Conservation (phyloP, 2,329 filamentous ascomycete genomes). For the Colletotrichum kahawae region DNA sequence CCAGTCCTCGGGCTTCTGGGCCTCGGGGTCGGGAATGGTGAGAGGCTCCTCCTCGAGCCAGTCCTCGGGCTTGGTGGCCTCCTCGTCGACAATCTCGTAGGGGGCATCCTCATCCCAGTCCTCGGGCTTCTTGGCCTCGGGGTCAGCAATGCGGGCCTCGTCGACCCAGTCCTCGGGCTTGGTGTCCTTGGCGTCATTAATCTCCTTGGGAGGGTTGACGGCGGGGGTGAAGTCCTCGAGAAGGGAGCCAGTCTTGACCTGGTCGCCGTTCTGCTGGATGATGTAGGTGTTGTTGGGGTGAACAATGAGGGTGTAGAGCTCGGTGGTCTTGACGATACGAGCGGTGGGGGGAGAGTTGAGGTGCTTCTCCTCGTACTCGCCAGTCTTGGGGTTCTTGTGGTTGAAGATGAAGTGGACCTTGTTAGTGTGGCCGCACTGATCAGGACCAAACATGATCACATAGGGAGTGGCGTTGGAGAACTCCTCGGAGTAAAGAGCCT, state of each 20-base stretch:
- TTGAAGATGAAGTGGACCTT: constrained; percentile 99
- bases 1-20: constrained; percentile 98
- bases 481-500: constrained; percentile 94
- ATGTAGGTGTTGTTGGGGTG: constrained; percentile 95
- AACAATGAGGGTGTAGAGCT: constrained; percentile 96
- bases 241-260: constrained; percentile 86
- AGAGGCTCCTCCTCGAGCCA: constrained; percentile 92
- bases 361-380: constrained; percentile 99
- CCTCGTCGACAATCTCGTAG: constrained; percentile 93
- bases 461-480: constrained; percentile 98
- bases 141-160: constrained; percentile 87
- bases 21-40: constrained; percentile 88
- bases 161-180: constrained; percentile 98
- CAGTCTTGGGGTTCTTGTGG: constrained; percentile 99
- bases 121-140: constrained; percentile 93
- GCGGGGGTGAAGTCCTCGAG: constrained; percentile 91
- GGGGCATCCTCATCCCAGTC: constrained; percentile 99
- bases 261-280: constrained; percentile 90
- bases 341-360: constrained; percentile 82
- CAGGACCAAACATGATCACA: constrained; percentile 99
- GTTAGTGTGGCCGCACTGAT: constrained; percentile 99
- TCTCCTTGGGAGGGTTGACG: constrained; percentile 95
- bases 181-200: constrained; percentile 89
- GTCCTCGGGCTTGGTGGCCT: constrained; percentile 89
- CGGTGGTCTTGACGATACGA: constrained; percentile 87